Base-by-base conservation (phyloP, 192 early-diverging fungal genomes). In the Lobosporangium transversale region DNA sequence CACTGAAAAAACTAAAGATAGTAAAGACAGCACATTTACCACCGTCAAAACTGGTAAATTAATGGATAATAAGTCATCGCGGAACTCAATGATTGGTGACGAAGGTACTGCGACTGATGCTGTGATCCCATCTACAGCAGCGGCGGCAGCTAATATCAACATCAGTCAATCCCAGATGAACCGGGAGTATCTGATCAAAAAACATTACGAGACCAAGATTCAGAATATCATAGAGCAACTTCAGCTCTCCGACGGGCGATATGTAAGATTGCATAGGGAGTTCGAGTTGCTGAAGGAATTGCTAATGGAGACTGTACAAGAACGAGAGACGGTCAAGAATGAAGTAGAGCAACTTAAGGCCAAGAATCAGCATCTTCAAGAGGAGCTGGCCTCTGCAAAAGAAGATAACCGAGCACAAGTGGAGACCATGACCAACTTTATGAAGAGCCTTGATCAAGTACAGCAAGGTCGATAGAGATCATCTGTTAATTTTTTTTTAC, bases 401-500 rank as follows among this genome's bases (percentile, higher is more conserved):
- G 64, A 65, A 10, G 78, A 81, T 40, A 75, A 76, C 24, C 69
- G 80, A n/a, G 58, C 62, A 9, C 82, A 84, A 47, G 66, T 81
- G 17, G 76, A 84, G 37, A 58, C 60, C 8, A 84, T 84, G 82
- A 84, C 80, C 11, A 79, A 81, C 51, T 84, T 54, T 45, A 76
- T 76, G 73, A 58, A 60, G 53, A 66, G 64, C 29, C 29, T 76
- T 27, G 58, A 67, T 27, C 63, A 75, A 9, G 55, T 53, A 11
- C 47, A 40, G 58, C 62, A 32, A 62, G n/a, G n/a, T n/a, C n/a
- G n/a, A n/a, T n/a, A n/a, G n/a, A n/a, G n/a, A n/a, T n/a, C n/a
- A n/a, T n/a, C n/a, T n/a, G n/a, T n/a, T n/a, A n/a, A n/a, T n/a
- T n/a, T n/a, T n/a, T n/a, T n/a, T n/a, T n/a, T n/a, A n/a, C n/a